Base-by-base conservation (phyloP, 306 rosid genomes). In the Cucurbita ficifolia region DNA sequence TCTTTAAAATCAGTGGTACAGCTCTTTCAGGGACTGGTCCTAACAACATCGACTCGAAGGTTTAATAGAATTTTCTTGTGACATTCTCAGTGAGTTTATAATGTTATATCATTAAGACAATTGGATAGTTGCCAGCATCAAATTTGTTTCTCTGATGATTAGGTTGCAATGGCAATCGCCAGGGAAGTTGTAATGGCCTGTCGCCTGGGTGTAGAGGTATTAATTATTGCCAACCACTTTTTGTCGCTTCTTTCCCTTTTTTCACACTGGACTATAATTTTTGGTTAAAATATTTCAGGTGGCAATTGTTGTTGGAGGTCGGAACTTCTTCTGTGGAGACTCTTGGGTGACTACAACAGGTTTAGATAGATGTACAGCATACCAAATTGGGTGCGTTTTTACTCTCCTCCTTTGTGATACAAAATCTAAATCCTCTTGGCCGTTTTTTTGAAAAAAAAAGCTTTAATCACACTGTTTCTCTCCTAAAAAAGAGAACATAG, bases 281-380 rank as follows among this genome's bases (percentile, higher is more conserved):
- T 60, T 42, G 61, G 48, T 10, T 76, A 21, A 79, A 76, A 77
- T 84, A 59, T 64, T 68, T 55, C 84, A 94, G 97, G 88, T 94
- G 56, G 98, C 96, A 2, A 87, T 90, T 77, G 92, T 94, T 70
- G 94, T 90, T 81, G 98, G 98, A 45, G 97, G 97, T 60, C 92
- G 96, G 29, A 94, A 94, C 84, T 89, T 94, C 79, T 94, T 94
- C 76, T 94, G 97, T 72, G 97, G 96, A 81, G 90, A 94, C 74
- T 85, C 96, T 24, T 94, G 98, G 98, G 94, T 94, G 54, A 86
- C 80, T 58, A 70, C 92, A 19, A 90, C 97, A 29, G 98, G 96
- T 68, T 86, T 89, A 77, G 96, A 94, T 82, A 86, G 97, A 87
- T 87, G 86, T 72, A 85, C 92, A 48, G 92, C 96, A 67, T 90